Evolutionary conservation across 768 basidiomycete genomes (phyloP).

Genomic region (Mycena vulgaris): DNA sequence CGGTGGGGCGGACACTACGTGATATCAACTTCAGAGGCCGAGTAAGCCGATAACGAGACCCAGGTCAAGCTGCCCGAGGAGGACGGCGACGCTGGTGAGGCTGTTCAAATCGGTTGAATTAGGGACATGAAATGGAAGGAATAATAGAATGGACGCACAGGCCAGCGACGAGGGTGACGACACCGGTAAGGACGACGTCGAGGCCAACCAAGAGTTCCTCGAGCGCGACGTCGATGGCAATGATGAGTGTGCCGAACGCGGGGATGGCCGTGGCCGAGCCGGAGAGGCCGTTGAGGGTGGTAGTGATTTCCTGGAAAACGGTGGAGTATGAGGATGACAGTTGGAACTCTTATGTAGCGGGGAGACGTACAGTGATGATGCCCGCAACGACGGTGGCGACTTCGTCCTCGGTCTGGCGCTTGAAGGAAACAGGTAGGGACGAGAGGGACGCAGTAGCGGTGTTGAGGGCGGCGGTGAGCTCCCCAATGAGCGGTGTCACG

Average conservation of each 20-base stretch:
- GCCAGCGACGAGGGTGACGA: slow-evolving; percentile 42
- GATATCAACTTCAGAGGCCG: slow-evolving; percentile 20
- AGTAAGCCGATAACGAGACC: slow-evolving; percentile 4
- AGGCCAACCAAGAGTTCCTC: slow-evolving; percentile 33
- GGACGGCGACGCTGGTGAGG: slow-evolving; percentile 11
- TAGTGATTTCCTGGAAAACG: slow-evolving; percentile 33
- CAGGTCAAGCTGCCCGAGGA: slow-evolving; percentile 11
- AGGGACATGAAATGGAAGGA: slow-evolving; percentile 41
- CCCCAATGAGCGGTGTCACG: slow-evolving; percentile 36
- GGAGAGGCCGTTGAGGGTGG: slow-evolving; percentile 36
- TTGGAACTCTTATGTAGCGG: slow-evolving; percentile 3
- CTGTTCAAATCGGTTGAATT: slow-evolving; percentile 41
- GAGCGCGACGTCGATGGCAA: slow-evolving; percentile 40
- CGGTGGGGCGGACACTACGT: slow-evolving; percentile 1
- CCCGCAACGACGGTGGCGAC: background rate
- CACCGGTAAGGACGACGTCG: slow-evolving; percentile 42
- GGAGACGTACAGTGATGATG: slow-evolving; percentile 26
- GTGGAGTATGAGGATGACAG: slow-evolving; percentile 12
- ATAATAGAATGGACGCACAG: slow-evolving; percentile 33
- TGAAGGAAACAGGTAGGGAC: slow-evolving; percentile 9
- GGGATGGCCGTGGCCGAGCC: slow-evolving; percentile 33
- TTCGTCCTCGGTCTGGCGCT: slow-evolving; percentile 41
- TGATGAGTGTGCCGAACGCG: slow-evolving; percentile 34
- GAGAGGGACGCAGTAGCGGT: slow-evolving; percentile 35
- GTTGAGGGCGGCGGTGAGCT: slow-evolving; percentile 39